Evolutionary conservation across 208 protist species (phyloP).

Genomic region (Wallacemonas sp.): DNA sequence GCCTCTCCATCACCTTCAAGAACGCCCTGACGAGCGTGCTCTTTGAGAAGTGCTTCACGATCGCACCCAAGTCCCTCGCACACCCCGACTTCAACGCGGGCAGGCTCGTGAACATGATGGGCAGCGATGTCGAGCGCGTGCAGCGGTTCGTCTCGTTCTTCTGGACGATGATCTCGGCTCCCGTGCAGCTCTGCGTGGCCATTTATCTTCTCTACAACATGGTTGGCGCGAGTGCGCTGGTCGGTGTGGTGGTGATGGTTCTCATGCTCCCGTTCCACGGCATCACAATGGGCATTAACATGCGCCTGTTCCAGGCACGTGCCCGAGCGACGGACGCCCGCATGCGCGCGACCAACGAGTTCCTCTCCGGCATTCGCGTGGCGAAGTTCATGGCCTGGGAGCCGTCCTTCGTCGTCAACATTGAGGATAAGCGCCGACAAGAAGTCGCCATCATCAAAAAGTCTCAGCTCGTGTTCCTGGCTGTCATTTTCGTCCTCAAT

Average conservation of each 20-base stretch:
- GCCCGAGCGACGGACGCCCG: slow-evolving; percentile 73
- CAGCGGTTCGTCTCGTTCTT: slow-evolving; percentile 50
- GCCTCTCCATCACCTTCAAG: slow-evolving; percentile 40
- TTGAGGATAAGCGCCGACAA: slow-evolving; percentile 35
- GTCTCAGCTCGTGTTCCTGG: slow-evolving; percentile 26
- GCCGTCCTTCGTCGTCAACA: slow-evolving; percentile 39
- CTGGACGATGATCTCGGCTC: slow-evolving; percentile 48
- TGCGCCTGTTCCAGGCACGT: slow-evolving; percentile 27
- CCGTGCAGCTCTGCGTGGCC: slow-evolving; percentile 56
- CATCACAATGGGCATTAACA: slow-evolving; percentile 42
- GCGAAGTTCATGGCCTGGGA: slow-evolving; percentile 94
- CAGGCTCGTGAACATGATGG: slow-evolving; percentile 88
- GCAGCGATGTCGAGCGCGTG: slow-evolving; percentile 59
- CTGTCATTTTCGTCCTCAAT: slow-evolving; percentile 44
- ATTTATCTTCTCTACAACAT: slow-evolving; percentile 51
- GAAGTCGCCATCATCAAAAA: slow-evolving; percentile 38
- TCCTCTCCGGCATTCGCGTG: slow-evolving; percentile 85
- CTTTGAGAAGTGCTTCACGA: slow-evolving; percentile 75
- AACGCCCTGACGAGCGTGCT: slow-evolving; percentile 64
- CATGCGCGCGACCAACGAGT: slow-evolving; percentile 87
- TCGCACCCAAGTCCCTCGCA: slow-evolving; percentile 33
- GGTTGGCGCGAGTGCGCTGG: slow-evolving; percentile 60
- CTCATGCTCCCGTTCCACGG: slow-evolving; percentile 65
- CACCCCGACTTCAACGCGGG: slow-evolving; percentile 79
- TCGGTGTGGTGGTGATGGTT: slow-evolving; percentile 59